Evolutionary conservation across 805 yeast species (phyloP).

Genomic region (Cyberlindnera nakhonratchasimensis): DNA sequence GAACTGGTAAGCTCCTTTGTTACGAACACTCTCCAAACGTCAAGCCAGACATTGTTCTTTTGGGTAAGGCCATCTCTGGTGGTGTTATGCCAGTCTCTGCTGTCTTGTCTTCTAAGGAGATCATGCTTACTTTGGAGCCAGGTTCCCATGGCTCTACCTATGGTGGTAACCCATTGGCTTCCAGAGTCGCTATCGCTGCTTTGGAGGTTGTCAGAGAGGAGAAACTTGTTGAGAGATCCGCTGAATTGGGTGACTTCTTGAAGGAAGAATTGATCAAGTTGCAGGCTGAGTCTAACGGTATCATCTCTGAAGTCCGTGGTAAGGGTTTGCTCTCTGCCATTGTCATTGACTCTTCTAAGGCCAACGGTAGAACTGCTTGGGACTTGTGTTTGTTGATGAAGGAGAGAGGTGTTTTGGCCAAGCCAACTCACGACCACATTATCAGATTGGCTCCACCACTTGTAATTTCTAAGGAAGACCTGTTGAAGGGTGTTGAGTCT

Average conservation of each 20-base stretch:
- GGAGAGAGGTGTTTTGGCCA: slow-evolving; percentile 84
- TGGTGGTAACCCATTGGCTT: slow-evolving; percentile 96
- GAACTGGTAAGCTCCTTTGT: slow-evolving; percentile 93
- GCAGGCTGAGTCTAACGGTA: slow-evolving; percentile 50
- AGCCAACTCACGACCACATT: slow-evolving; percentile 94
- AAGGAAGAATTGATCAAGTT: slow-evolving; percentile 54
- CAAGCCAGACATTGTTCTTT: slow-evolving; percentile 83
- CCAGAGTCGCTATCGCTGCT: slow-evolving; percentile 91
- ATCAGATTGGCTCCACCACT: slow-evolving; percentile 96
- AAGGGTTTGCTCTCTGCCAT: slow-evolving; percentile 86
- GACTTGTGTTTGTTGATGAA: slow-evolving; percentile 89
- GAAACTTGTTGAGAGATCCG: slow-evolving; percentile 75
- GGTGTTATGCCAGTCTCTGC: slow-evolving; percentile 93
- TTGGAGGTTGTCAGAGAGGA: slow-evolving; percentile 87
- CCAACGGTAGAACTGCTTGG: slow-evolving; percentile 94
- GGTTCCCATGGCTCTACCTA: slow-evolving; percentile 98
- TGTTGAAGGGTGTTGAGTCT: slow-evolving; percentile 73
- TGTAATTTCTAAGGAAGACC: slow-evolving; percentile 84
- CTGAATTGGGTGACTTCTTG: slow-evolving; percentile 65
- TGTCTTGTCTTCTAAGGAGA: slow-evolving; percentile 83
- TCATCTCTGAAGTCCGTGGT: slow-evolving; percentile 55
- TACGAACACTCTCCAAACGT: slow-evolving; percentile 77
- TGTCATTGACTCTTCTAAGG: slow-evolving; percentile 79
- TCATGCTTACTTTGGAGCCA: slow-evolving; percentile 85
- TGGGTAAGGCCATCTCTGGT: slow-evolving; percentile 95